Conservation (phyloP, 176 grass and related monocot species). For the Poa annua region DNA sequence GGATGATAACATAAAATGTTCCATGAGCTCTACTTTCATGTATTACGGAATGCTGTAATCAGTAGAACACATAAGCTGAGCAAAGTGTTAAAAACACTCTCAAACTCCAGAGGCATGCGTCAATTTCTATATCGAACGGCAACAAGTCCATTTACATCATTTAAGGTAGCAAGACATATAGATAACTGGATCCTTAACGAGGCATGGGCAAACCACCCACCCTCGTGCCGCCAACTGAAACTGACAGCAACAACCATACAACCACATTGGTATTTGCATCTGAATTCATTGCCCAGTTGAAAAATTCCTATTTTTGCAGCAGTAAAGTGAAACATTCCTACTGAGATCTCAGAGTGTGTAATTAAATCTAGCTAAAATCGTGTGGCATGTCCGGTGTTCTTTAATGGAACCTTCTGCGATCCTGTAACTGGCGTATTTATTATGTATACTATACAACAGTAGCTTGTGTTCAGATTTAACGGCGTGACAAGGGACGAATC, state of each 20-base stretch:
- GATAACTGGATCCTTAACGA: not conserved
- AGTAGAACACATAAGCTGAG: not conserved
- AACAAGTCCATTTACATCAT: not conserved
- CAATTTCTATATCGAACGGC: not conserved
- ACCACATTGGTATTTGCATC: not conserved
- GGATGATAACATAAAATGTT: not conserved
- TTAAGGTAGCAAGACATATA: not conserved
- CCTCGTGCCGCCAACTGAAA: not conserved
- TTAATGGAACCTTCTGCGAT: not conserved
- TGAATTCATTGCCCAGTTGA: not conserved
- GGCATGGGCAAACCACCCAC: constrained; percentile 5
- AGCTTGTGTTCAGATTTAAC: not conserved
- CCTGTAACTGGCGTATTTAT: no score
- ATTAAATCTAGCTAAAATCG: not conserved
- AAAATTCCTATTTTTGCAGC: not conserved
- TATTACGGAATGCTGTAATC: not conserved
- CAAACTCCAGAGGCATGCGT: not conserved
- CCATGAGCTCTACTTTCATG: not conserved
- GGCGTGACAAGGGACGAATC: not conserved
- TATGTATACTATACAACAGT: not conserved
- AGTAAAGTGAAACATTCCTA: not conserved
- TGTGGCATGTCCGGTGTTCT: not conserved
- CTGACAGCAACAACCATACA: constrained; percentile 34
- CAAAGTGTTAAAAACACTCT: not conserved
- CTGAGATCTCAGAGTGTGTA: not conserved